These are phyloP conservation scores for Fusarium sp. DNA, from an alignment of 2,329 filamentous ascomycete species.

Conservation along the genomic window DNA sequence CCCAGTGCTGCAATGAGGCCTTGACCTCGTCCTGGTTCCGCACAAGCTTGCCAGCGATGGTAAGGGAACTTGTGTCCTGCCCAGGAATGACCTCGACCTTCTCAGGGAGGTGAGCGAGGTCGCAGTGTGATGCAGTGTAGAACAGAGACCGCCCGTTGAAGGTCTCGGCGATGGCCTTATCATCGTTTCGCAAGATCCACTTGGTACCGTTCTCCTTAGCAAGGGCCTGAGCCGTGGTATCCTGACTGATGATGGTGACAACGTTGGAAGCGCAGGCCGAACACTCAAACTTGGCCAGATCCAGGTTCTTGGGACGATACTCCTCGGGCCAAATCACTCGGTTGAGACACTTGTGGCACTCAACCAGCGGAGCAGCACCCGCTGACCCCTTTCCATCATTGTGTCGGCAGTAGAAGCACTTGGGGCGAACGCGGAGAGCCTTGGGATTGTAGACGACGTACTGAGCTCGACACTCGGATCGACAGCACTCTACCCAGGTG, in stretches of 20 bases:
- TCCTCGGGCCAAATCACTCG: slow-evolving; percentile 56
- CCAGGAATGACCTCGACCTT: slow-evolving; percentile 51
- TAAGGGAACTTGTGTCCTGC: slow-evolving; percentile 37
- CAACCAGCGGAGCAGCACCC: slow-evolving; percentile 50
- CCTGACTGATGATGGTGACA: slow-evolving; percentile 48
- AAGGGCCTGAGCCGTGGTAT: slow-evolving; percentile 51
- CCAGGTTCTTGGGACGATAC: slow-evolving; percentile 51
- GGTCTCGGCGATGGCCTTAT: slow-evolving; percentile 46
- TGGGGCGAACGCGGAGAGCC: slow-evolving; percentile 53
- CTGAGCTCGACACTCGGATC: slow-evolving; percentile 55
- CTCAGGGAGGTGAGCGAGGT: slow-evolving; percentile 46
- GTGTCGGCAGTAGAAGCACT: slow-evolving; percentile 59
- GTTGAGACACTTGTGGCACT: slow-evolving; percentile 56
- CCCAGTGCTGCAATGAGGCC: slow-evolving; percentile 48
- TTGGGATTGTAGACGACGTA: slow-evolving; percentile 59
- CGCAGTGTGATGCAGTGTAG: slow-evolving; percentile 47
- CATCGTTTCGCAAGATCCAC: slow-evolving; percentile 56
- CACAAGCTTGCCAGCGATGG: slow-evolving; percentile 52
- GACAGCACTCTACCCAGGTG: slow-evolving; percentile 58
- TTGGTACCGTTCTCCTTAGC: slow-evolving; percentile 51
- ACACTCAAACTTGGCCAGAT: slow-evolving; percentile 50
- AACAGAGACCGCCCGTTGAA: slow-evolving; percentile 54
- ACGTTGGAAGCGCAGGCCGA: slow-evolving; percentile 50
- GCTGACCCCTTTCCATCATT: slow-evolving; percentile 12
- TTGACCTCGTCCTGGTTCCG: slow-evolving; percentile 52